Evolutionary conservation across 208 protist species (phyloP).

Genomic region (Leishmania arabica): DNA sequence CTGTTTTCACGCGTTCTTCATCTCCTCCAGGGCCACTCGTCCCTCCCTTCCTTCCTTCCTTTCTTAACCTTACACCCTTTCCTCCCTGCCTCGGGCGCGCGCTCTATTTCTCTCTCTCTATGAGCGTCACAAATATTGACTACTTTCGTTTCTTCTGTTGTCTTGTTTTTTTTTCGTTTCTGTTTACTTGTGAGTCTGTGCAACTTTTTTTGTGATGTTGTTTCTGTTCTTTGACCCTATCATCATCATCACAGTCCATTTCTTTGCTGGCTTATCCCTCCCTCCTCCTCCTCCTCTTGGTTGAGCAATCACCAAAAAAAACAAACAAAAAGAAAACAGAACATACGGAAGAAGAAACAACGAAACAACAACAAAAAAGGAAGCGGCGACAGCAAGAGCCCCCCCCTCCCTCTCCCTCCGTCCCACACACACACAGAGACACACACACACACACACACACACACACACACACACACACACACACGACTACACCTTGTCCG

Average conservation of each 20-base stretch:
- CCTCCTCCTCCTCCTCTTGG: no score
- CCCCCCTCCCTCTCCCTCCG: no score
- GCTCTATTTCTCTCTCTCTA: neutral
- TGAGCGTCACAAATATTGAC: no score
- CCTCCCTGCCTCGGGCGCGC: neutral
- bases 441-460: neutral
- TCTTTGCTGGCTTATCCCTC: neutral
- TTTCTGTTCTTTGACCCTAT: neutral
- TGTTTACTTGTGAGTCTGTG: conserved; percentile 5
- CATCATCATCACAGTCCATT: neutral
- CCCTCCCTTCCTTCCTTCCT: neutral
- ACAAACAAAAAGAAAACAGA: neutral
- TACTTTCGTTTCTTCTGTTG: neutral
- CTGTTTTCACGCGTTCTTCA: neutral
- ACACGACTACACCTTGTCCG: neutral
- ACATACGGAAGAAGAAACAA: neutral
- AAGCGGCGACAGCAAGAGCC: neutral
- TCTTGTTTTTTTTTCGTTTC: neutral
- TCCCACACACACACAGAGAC: no score
- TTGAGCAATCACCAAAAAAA: neutral
- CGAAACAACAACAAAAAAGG: neutral
- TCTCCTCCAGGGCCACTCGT: neutral
- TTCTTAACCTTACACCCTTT: neutral
- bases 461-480: no score
- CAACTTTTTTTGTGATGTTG: neutral